These are phyloP conservation scores for Fraxinus sp. DNA, from an alignment of 305 asterid genomes.

Conservation along the genomic window DNA sequence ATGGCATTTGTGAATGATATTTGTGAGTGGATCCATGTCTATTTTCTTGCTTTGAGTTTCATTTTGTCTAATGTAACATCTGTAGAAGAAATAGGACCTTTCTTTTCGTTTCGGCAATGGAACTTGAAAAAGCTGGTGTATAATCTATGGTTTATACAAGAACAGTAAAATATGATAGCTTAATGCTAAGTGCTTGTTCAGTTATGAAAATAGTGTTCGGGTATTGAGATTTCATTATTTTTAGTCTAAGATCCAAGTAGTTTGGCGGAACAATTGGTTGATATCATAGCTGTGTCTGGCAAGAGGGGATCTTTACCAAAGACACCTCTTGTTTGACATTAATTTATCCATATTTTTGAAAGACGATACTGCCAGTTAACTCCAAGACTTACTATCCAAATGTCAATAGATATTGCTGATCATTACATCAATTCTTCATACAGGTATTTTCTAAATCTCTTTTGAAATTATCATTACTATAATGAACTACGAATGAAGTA, in stretches of 20 bases:
- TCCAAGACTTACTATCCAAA: conserved; percentile 12
- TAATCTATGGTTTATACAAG: background rate
- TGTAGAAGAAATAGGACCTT: background rate
- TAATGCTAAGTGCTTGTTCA: background rate
- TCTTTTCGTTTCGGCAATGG: background rate
- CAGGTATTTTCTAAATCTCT: conserved; percentile 41
- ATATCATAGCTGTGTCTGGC: conserved; percentile 48
- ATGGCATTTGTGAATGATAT: background rate
- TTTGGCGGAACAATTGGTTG: conserved; percentile 88
- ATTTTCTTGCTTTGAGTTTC: background rate
- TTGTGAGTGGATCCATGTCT: background rate
- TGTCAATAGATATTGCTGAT: background rate
- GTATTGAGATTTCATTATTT: conserved; percentile 14
- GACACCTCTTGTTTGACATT: conserved; percentile 56
- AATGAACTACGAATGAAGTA: background rate
- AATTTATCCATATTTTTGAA: conserved; percentile 17
- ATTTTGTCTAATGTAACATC: background rate
- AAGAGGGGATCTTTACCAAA: too few relatives aligned
- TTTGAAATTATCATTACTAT: conserved; percentile 34
- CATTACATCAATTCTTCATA: conserved; percentile 22
- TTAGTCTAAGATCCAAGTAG: conserved; percentile 28
- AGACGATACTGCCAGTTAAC: background rate
- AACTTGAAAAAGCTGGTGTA: background rate
- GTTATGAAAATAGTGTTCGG: background rate
- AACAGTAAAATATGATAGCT: background rate